Evolutionary conservation across 1,139 yeast genomes (phyloP).

Genomic region (Yarrowia galli): DNA sequence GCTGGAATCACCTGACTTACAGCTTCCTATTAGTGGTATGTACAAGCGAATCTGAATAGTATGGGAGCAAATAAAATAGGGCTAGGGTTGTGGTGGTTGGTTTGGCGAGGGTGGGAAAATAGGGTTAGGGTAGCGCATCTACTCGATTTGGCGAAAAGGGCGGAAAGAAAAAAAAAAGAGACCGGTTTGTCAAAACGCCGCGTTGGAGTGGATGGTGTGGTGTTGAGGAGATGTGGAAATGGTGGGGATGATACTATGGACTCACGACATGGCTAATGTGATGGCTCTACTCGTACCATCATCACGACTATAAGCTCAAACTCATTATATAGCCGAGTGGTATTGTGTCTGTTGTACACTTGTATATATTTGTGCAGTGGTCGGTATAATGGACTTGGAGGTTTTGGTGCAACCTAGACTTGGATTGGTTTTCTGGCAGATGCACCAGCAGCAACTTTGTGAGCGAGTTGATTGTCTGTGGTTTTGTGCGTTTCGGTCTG

Average conservation of each 20-base stretch:
- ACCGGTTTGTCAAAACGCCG: no score
- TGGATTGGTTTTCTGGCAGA: background rate
- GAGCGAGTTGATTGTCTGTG: no score
- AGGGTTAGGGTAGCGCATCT: slow-evolving; percentile 22
- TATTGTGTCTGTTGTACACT: no score
- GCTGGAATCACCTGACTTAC: no score
- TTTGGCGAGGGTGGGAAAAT: no score
- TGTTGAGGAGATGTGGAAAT: no score
- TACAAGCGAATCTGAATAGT: background rate
- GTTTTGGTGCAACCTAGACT: slow-evolving; percentile 8
- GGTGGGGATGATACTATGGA: no score
- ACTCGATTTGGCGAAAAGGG: background rate
- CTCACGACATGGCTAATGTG: no score
- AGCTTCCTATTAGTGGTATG: background rate
- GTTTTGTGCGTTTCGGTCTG: background rate
- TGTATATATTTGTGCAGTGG: no score
- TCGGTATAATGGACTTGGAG: slow-evolving; percentile 32
- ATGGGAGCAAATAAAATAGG: slow-evolving; percentile 8
- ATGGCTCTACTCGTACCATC: no score
- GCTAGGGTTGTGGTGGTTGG: slow-evolving; percentile 14
- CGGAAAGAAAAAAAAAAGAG: no score
- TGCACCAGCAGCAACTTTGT: background rate
- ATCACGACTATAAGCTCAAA: slow-evolving; percentile 22
- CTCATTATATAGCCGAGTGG: slow-evolving; percentile 19
- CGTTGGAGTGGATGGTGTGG: no score